These are phyloP conservation scores for Posidonia australis DNA, from an alignment of 106 monocot genomes.

Conservation along the genomic window DNA sequence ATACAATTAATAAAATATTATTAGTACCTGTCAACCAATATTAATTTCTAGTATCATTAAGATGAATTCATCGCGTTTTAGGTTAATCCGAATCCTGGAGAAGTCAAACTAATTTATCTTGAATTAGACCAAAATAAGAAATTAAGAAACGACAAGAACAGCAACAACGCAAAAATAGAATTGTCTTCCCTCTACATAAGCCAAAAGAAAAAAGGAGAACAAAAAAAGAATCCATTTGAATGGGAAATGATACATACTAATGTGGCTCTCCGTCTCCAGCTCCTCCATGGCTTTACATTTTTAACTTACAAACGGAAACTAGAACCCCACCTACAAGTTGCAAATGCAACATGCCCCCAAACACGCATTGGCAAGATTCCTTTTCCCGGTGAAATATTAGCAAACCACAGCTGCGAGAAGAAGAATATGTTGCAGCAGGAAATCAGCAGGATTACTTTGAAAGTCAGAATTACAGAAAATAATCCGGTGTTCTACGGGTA, in stretches of 20 bases:
- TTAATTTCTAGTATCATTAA: no score
- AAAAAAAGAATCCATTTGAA: neutral
- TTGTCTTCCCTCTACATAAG: neutral
- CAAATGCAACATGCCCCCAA: neutral
- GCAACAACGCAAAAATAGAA: no score
- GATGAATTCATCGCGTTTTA: no score
- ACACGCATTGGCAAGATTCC: neutral
- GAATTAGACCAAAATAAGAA: neutral
- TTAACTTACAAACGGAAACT: neutral
- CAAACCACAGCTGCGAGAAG: no score
- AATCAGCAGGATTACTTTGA: neutral
- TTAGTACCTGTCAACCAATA: no score
- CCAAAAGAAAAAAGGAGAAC: neutral
- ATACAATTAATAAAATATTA: no score
- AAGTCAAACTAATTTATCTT: neutral
- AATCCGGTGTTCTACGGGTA: slow-evolving; percentile 88
- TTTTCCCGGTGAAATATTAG: neutral
- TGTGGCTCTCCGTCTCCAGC: no score
- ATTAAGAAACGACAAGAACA: neutral
- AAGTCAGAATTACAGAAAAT: slow-evolving; percentile 47
- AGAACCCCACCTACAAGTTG: neutral
- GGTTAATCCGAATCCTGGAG: no score
- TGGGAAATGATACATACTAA: no score
- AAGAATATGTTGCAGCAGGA: no score
- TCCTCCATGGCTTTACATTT: no score